A percentile compares a stretch with the other conserved stretches of the same genome.
Conservation (phyloP, 164 flowering plant genomes). For the Santalum album region DNA sequence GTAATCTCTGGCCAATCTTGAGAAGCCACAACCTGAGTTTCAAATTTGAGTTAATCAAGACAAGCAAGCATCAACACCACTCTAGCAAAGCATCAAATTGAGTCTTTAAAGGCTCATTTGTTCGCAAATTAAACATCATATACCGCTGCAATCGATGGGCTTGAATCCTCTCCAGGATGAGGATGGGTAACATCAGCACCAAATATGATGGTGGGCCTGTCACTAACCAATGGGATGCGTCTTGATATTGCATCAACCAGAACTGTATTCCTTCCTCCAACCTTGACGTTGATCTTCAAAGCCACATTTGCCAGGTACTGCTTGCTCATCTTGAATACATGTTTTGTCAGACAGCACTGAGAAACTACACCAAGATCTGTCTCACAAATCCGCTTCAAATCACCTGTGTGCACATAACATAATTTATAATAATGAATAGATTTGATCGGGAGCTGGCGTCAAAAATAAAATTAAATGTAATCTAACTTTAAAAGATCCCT, state of each 20-base stretch:
- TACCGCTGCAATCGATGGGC: conserved; percentile 2
- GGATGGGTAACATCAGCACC: background rate
- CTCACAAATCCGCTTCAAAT: conserved; percentile 85
- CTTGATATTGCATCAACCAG: conserved; percentile 1
- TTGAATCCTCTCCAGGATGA: conserved; percentile 2
- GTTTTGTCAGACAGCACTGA: conserved; percentile 82
- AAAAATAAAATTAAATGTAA: too few species aligned
- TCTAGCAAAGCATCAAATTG: too few species aligned
- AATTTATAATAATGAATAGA: background rate
- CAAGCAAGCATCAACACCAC: too few species aligned
- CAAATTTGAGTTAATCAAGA: background rate
- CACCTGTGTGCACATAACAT: conserved; percentile 34
- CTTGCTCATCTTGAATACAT: conserved; percentile 64
- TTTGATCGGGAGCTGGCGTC: background rate
- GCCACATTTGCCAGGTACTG: conserved; percentile 90
- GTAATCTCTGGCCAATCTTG: conserved; percentile 4
- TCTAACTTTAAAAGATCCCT: conserved; percentile 1
- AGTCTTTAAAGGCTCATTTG: too few species aligned
- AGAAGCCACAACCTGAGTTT: conserved; percentile 3
- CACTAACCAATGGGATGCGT: conserved; percentile 1
- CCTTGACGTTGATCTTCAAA: conserved; percentile 73
- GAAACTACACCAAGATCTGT: conserved; percentile 91
- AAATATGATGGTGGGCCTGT: conserved; percentile 5
- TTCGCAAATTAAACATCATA: background rate
- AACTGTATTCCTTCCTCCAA: conserved; percentile 1